phyloP scores from a whole-genome alignment of 78 protist species.

The Carpediemonas membranifera region DNA sequence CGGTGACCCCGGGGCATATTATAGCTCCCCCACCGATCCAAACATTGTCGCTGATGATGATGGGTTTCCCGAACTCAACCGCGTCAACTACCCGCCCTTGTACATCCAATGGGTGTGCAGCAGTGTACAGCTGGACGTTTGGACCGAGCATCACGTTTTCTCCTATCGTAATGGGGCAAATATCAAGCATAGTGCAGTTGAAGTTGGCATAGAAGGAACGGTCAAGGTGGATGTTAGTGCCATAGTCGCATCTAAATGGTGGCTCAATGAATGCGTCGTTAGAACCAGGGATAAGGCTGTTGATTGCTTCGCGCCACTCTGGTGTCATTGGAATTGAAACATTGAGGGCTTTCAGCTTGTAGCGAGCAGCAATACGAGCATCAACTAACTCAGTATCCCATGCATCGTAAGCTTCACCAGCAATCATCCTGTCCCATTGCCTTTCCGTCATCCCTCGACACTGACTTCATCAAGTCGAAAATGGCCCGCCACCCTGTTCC shows the following conservation, averaged over 20 bases:
- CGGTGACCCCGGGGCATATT: slow-evolving; percentile 41
- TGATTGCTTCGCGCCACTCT: no score
- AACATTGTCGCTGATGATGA: slow-evolving; percentile 22
- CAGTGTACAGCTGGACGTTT: slow-evolving; percentile 38
- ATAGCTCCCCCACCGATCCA: slow-evolving; percentile 30
- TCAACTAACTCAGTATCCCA: no score
- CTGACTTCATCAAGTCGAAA: no score
- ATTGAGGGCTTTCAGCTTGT: no score
- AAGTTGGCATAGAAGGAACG: slow-evolving; percentile 16
- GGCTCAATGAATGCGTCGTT: slow-evolving; percentile 21
- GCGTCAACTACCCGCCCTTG: slow-evolving; percentile 5
- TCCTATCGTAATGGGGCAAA: slow-evolving; percentile 27
- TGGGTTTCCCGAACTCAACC: slow-evolving; percentile 24
- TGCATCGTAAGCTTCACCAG: no score
- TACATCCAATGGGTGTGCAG: slow-evolving; percentile 45
- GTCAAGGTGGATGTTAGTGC: slow-evolving; percentile 30
- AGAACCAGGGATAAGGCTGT: not conserved
- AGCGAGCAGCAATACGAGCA: no score
- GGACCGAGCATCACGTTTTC: slow-evolving; percentile 34
- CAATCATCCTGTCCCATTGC: no score
- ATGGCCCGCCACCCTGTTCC: no score
- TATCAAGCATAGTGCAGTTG: slow-evolving; percentile 27
- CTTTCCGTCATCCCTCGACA: no score
- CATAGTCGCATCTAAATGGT: slow-evolving; percentile 47
- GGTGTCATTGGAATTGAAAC: no score